A percentile compares a stretch with the other conserved stretches of the same genome.
Conservation (phyloP, 805 yeast species). For the Starmerella asiatica region DNA sequence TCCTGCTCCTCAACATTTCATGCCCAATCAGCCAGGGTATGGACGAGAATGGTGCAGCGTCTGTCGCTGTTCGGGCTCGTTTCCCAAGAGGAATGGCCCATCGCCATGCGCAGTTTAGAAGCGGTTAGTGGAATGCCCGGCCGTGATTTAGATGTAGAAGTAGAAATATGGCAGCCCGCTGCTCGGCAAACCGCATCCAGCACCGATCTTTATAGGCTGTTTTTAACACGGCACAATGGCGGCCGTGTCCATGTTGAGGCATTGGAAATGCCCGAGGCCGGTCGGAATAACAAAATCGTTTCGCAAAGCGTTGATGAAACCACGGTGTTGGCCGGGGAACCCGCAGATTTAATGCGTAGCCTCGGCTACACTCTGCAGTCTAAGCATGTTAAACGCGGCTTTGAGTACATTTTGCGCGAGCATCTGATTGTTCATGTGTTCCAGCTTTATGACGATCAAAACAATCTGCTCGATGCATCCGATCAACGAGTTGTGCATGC, state of each 20-base stretch:
- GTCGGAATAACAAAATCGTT: constrained; percentile 34
- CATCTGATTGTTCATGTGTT: constrained; percentile 45
- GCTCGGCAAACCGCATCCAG: constrained; percentile 20
- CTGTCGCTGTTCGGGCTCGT: constrained; percentile 26
- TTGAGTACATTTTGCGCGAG: constrained; percentile 42
- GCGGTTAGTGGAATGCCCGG: constrained; percentile 30
- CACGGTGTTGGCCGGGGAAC: constrained; percentile 23
- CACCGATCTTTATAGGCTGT: constrained; percentile 27
- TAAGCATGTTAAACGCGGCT: constrained; percentile 50
- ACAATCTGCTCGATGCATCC: constrained; percentile 22
- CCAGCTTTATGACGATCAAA: constrained; percentile 30
- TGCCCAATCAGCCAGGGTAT: too few species aligned
- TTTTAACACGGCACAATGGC: constrained; percentile 4
- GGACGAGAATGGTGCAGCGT: constrained; percentile 26
- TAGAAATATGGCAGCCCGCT: constrained; percentile 26
- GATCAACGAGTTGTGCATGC: constrained; percentile 36
- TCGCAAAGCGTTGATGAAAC: constrained; percentile 57
- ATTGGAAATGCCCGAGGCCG: constrained; percentile 30
- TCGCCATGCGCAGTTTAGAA: constrained; percentile 25
- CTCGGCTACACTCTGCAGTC: constrained; percentile 58
- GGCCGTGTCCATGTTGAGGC: constrained; percentile 18
- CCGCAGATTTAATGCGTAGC: constrained; percentile 37
- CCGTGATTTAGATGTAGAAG: constrained; percentile 19
- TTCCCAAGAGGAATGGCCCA: constrained; percentile 23
- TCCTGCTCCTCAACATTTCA: too few species aligned